Evolutionary conservation across 2,329 filamentous ascomycete species (phyloP).

Genomic region (Huntiella moniliformis): DNA sequence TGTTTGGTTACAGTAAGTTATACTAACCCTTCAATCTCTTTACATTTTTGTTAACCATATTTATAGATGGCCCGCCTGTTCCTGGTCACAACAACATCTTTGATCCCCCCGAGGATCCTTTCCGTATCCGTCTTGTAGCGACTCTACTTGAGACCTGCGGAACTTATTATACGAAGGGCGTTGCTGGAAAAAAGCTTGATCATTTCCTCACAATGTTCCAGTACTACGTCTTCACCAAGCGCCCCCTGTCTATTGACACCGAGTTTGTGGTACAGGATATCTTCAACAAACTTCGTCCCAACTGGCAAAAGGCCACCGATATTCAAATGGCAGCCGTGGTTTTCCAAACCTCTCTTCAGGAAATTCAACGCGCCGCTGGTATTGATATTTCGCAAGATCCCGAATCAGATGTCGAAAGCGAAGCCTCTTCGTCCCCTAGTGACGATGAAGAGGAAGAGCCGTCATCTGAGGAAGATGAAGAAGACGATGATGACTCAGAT

Average conservation of each 20-base stretch:
- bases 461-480: slow-evolving; percentile 35
- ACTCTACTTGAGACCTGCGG: slow-evolving; percentile 88
- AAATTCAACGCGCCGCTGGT: slow-evolving; percentile 70
- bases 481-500: slow-evolving; percentile 31
- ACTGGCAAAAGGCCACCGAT: slow-evolving; percentile 75
- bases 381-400: slow-evolving; percentile 49
- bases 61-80: slow-evolving; percentile 53
- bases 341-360: slow-evolving; percentile 73
- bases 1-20: slow-evolving; percentile 59
- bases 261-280: slow-evolving; percentile 93
- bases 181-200: slow-evolving; percentile 89
- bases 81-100: slow-evolving; percentile 55
- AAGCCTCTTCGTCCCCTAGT: slow-evolving; percentile 41
- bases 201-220: slow-evolving; percentile 94
- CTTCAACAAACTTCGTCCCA: slow-evolving; percentile 64
- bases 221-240: slow-evolving; percentile 89
- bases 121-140: slow-evolving; percentile 78
- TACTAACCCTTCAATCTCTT: neutral
- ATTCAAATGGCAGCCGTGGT: slow-evolving; percentile 65
- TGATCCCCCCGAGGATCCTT: slow-evolving; percentile 85
- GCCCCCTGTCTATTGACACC: slow-evolving; percentile 82
- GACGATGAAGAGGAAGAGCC: slow-evolving; percentile 39
- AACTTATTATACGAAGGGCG: slow-evolving; percentile 85
- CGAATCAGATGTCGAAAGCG: slow-evolving; percentile 58
- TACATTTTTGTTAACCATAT: neutral